Percentiles rank a stretch among this genome's conserved stretches.
Evolutionary conservation across 2,329 filamentous ascomycete species (phyloP).

Genomic region (Aspergillus clavatus): DNA sequence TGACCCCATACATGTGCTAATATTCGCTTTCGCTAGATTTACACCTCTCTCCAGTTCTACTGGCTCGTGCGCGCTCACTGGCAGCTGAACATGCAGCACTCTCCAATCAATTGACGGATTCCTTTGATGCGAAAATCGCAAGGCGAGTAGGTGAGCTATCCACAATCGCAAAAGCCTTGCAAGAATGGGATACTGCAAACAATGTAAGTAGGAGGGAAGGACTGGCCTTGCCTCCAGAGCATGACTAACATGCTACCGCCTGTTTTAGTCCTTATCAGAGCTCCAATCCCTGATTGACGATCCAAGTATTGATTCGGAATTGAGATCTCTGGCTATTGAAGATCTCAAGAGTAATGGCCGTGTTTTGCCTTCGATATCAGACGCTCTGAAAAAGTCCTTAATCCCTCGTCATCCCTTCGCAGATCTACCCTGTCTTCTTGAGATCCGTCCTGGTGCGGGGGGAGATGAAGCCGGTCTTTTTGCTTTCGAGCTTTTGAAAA

Average conservation of each 20-base stretch:
- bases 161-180: slow-evolving; percentile 48
- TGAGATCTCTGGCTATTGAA: slow-evolving; percentile 56
- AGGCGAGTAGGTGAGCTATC: slow-evolving; percentile 56
- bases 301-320: slow-evolving; percentile 53
- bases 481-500: slow-evolving; percentile 76
- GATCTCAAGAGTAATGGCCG: slow-evolving; percentile 66
- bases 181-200: slow-evolving; percentile 55
- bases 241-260: background rate
- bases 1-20: background rate
- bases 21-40: slow-evolving; percentile 12
- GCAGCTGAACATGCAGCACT: slow-evolving; percentile 53
- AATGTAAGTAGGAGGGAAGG: slow-evolving; percentile 40
- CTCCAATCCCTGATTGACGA: slow-evolving; percentile 74
- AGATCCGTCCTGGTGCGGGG: slow-evolving; percentile 87
- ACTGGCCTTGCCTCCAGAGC: background rate
- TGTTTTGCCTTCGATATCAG: slow-evolving; percentile 59
- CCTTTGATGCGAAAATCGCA: slow-evolving; percentile 53
- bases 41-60: slow-evolving; percentile 50
- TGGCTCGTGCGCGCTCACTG: slow-evolving; percentile 52
- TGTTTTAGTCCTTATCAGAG: slow-evolving; percentile 54
- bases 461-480: slow-evolving; percentile 90
- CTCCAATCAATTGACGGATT: slow-evolving; percentile 47
- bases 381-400: slow-evolving; percentile 67
- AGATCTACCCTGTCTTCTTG: slow-evolving; percentile 80
- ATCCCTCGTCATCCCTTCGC: slow-evolving; percentile 88